Conservation (phyloP, 2,329 filamentous ascomycete species). For the Colletotrichum salicis region DNA sequence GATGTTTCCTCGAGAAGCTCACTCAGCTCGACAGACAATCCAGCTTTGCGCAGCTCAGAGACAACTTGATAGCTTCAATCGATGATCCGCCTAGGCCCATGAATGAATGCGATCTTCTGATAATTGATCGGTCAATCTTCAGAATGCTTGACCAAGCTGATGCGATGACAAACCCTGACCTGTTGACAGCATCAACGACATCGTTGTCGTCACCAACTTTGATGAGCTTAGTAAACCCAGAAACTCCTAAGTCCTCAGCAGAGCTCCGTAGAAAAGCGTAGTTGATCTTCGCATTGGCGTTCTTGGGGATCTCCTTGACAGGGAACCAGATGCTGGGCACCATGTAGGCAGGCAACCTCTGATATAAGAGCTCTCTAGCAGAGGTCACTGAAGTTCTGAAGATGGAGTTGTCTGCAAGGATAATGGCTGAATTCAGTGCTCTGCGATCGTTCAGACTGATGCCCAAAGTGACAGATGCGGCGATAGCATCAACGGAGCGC, state of each 20-base stretch:
- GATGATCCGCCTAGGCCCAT: conserved; percentile 37
- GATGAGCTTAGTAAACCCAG: background rate
- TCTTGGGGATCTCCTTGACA: conserved; percentile 37
- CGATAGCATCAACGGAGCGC: conserved; percentile 24
- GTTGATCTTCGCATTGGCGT: conserved; percentile 41
- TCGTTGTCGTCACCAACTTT: background rate
- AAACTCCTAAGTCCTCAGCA: background rate
- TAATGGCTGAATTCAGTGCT: background rate
- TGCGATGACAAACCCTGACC: conserved; percentile 8
- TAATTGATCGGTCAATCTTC: conserved; percentile 15
- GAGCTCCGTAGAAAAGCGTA: background rate
- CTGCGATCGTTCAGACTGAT: background rate
- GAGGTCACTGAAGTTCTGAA: background rate
- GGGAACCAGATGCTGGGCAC: conserved; percentile 40
- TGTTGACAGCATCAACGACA: background rate
- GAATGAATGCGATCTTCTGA: conserved; percentile 31
- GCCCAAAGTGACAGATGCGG: background rate
- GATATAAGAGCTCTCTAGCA: background rate
- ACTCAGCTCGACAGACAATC: background rate
- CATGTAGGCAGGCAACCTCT: conserved; percentile 40
- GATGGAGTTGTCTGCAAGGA: background rate
- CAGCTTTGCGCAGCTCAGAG: conserved; percentile 10
- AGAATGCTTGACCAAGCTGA: conserved; percentile 34
- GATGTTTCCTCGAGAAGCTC: background rate
- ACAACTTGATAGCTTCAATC: conserved; percentile 36